Evolutionary conservation across 1,139 yeast species (phyloP).

Genomic region (Lodderomyces elongisporus): DNA sequence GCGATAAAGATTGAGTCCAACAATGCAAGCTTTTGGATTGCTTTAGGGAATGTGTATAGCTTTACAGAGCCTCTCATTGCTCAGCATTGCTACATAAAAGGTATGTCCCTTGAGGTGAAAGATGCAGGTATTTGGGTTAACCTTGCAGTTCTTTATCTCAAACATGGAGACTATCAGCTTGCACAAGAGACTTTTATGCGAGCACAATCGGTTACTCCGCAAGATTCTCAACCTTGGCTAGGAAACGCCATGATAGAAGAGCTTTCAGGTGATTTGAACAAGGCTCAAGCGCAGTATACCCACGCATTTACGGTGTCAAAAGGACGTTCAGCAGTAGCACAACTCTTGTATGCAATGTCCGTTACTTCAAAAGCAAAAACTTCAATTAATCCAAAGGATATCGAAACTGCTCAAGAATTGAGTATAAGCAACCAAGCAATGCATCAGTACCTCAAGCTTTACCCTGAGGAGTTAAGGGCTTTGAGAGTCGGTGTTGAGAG

Average conservation of each 20-base stretch:
- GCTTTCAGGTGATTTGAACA: constrained; percentile 48
- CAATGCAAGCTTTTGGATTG: constrained; percentile 74
- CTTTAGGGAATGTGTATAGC: constrained; percentile 68
- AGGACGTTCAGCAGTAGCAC: constrained; percentile 68
- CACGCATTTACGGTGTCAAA: constrained; percentile 76
- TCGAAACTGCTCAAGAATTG: constrained; percentile 59
- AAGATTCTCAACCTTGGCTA: constrained; percentile 73
- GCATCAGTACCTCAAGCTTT: constrained; percentile 61
- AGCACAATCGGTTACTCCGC: constrained; percentile 81
- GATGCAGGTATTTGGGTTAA: constrained; percentile 76
- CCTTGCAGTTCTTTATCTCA: constrained; percentile 70
- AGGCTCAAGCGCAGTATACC: constrained; percentile 57
- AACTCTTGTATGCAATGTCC: constrained; percentile 64
- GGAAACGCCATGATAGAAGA: constrained; percentile 75
- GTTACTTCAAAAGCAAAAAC: constrained; percentile 45
- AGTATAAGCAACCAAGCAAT: constrained; percentile 70
- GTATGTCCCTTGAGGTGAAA: constrained; percentile 62
- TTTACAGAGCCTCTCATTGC: constrained; percentile 63
- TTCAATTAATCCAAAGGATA: constrained; percentile 43
- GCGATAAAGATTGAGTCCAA: constrained; percentile 69
- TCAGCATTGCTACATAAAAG: constrained; percentile 90
- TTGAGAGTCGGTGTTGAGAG: constrained; percentile 52
- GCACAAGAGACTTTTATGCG: constrained; percentile 70
- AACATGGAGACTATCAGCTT: constrained; percentile 62
- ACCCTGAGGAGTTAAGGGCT: constrained; percentile 63